A percentile compares a stretch with the other conserved stretches of the same genome.
Evolutionary conservation across 768 basidiomycete genomes (phyloP).

Genomic region (Podaxis pistillaris): DNA sequence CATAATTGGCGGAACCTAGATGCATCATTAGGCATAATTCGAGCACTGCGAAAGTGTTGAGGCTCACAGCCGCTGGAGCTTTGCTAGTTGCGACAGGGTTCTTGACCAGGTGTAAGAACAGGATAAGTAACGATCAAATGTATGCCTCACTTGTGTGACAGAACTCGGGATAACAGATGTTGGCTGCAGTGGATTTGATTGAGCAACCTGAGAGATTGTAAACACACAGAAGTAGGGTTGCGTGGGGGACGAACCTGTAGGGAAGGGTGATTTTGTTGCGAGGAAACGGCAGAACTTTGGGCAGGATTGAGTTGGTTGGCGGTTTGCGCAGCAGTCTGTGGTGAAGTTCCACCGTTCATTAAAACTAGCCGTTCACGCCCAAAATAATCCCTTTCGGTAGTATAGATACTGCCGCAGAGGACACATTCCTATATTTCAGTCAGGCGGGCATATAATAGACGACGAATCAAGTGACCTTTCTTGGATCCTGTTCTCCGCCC

Average conservation of each 20-base stretch:
- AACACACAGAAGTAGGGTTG: neutral
- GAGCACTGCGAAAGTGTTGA: neutral
- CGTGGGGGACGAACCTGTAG: neutral
- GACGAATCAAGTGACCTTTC: constrained; percentile 51
- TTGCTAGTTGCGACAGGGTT: neutral
- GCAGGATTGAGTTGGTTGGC: neutral
- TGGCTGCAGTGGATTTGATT: neutral
- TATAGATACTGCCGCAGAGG: constrained; percentile 62
- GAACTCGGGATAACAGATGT: neutral
- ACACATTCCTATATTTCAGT: constrained; percentile 67
- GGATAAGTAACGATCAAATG: neutral
- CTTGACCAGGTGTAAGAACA: neutral
- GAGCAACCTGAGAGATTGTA: neutral
- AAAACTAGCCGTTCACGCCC: constrained; percentile 47
- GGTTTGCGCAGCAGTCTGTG: neutral
- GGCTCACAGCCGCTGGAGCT: neutral
- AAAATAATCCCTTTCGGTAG: constrained; percentile 48
- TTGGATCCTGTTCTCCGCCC: constrained; percentile 57
- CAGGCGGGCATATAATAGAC: constrained; percentile 4
- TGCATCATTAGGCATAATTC: neutral
- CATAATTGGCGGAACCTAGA: neutral
- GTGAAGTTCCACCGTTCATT: constrained; percentile 6
- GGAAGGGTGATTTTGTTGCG: neutral
- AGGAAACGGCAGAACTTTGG: neutral
- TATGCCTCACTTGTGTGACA: neutral